A percentile compares a stretch with the other conserved stretches of the same genome.
Conservation (phyloP, 75 land plant species). For the Selaginella tamariscina region DNA sequence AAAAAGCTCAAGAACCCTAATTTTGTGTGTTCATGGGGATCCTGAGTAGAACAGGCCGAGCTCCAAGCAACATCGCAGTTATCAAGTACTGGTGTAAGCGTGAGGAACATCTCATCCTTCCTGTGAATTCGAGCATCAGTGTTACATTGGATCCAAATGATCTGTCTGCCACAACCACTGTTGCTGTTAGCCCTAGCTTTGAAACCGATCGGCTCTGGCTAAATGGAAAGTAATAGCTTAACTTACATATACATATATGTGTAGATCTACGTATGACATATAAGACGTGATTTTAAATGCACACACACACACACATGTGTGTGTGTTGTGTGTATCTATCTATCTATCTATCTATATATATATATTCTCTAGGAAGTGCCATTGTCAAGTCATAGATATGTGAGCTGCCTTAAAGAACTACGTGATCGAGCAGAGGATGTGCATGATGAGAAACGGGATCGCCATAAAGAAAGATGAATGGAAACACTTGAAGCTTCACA, state of each 20-base stretch:
- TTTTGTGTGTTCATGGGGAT: constrained; percentile 13
- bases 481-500: constrained; percentile 62
- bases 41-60: constrained; percentile 29
- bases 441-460: constrained; percentile 56
- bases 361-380: constrained; percentile 58
- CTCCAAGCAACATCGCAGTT: constrained; percentile 50
- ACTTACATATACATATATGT: neutral
- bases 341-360: neutral
- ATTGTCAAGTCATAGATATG: constrained; percentile 57
- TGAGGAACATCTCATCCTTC: constrained; percentile 77
- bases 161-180: constrained; percentile 95
- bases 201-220: constrained; percentile 87
- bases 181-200: constrained; percentile 78
- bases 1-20: neutral
- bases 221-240: constrained; percentile 67
- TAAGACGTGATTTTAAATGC: too few relatives aligned
- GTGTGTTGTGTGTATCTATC: neutral
- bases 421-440: constrained; percentile 57
- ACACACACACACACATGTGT: too few relatives aligned
- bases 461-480: constrained; percentile 60
- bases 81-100: constrained; percentile 98
- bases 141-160: constrained; percentile 84
- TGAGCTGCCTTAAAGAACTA: constrained; percentile 78
- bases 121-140: constrained; percentile 90
- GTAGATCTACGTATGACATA: neutral